Evolutionary conservation across 1,284 basidiomycete species (phyloP).

Genomic region (Violaceomyces palustris): DNA sequence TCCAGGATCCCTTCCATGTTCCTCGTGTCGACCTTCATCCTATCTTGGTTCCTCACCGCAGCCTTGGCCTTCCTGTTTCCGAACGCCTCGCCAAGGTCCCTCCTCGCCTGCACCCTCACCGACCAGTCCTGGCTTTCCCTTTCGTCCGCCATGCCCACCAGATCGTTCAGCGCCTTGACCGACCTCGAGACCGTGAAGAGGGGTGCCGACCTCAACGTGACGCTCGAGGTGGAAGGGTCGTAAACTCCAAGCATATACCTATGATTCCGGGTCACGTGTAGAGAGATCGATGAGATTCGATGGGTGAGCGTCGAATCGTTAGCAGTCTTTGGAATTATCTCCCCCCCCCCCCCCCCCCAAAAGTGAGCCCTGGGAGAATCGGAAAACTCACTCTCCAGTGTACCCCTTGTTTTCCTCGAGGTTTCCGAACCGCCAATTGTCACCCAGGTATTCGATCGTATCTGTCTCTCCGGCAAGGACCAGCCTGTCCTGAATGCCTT

Average conservation of each 20-base stretch:
- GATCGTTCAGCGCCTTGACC: slow-evolving; percentile 37
- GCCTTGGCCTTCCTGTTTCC: slow-evolving; percentile 51
- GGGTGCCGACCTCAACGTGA: slow-evolving; percentile 44
- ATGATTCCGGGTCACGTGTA: too few species aligned
- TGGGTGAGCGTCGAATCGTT: too few species aligned
- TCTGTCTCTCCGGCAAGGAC: slow-evolving; percentile 41
- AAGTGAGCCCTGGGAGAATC: too few species aligned
- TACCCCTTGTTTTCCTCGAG: slow-evolving; percentile 37
- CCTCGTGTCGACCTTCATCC: slow-evolving; percentile 50
- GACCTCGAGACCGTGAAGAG: slow-evolving; percentile 41
- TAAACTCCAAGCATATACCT: slow-evolving; percentile 47
- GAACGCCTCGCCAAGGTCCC: slow-evolving; percentile 48
- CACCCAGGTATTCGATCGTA: slow-evolving; percentile 36
- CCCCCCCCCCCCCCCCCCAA: too few species aligned
- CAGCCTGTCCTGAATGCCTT: slow-evolving; percentile 17
- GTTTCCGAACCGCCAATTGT: slow-evolving; percentile 39
- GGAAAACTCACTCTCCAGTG: too few species aligned
- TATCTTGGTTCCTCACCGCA: slow-evolving; percentile 43
- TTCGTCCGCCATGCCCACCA: slow-evolving; percentile 30
- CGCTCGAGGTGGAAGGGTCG: slow-evolving; percentile 34
- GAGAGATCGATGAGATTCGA: too few species aligned
- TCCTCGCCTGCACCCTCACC: slow-evolving; percentile 33
- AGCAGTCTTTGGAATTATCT: too few species aligned
- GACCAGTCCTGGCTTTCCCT: slow-evolving; percentile 18
- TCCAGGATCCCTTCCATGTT: slow-evolving; percentile 45